A percentile compares a stretch with the other conserved stretches of the same genome.
phyloP scores from a whole-genome alignment of 225 moss, liverwort and hornwort genomes.

The Marchantia polymorpha region DNA sequence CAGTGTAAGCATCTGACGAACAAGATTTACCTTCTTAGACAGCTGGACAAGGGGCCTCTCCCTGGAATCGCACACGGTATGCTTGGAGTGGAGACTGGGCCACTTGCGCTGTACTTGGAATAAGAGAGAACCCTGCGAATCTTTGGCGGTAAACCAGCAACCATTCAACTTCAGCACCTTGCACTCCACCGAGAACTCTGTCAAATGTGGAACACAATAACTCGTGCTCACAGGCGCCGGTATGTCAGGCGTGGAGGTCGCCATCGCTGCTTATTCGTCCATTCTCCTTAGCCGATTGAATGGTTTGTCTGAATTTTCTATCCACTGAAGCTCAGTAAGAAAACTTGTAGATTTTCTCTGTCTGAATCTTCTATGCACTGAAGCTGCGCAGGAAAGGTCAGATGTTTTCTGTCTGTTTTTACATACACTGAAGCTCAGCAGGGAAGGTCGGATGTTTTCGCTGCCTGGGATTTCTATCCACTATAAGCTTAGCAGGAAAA shows the following conservation, averaged over 20 bases:
- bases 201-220: conserved; percentile 15
- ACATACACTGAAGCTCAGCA: too few relatives aligned
- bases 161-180: conserved; percentile 21
- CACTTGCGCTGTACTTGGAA: conserved; percentile 28
- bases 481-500: too few relatives aligned
- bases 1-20: not conserved
- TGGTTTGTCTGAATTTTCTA: not conserved
- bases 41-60: conserved; percentile 19
- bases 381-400: too few relatives aligned
- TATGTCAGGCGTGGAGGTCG: not conserved
- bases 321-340: too few relatives aligned
- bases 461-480: too few relatives aligned
- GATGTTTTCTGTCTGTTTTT: too few relatives aligned
- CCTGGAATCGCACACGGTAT: conserved; percentile 25
- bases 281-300: too few relatives aligned
- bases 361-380: too few relatives aligned
- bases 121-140: conserved; percentile 21
- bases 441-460: too few relatives aligned
- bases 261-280: too few relatives aligned
- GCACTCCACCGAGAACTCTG: conserved; percentile 19
- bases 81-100: conserved; percentile 15
- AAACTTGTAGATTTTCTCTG: too few relatives aligned
- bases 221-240: conserved; percentile 33
- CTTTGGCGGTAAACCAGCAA: conserved; percentile 28
- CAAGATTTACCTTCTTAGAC: conserved; percentile 24